Evolutionary conservation across 75 land plant genomes (phyloP).

Genomic region (Pinus albicaulis): DNA sequence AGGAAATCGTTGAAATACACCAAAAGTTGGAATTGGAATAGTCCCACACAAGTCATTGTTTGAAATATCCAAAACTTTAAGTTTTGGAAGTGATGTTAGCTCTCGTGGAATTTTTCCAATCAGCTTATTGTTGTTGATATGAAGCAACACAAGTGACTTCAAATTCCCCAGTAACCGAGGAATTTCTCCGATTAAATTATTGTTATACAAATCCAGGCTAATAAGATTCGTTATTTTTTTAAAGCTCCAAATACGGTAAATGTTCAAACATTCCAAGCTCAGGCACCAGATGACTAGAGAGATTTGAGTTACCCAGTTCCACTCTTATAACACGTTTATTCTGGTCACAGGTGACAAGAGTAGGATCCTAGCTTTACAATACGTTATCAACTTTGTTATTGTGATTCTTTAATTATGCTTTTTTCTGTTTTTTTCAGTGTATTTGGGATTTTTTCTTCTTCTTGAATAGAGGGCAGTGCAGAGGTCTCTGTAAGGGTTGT

Average conservation of each 20-base stretch:
- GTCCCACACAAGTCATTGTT: slow-evolving; percentile 90
- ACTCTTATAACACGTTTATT: slow-evolving; percentile 37
- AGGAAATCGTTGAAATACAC: slow-evolving; percentile 84
- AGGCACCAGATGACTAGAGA: slow-evolving; percentile 85
- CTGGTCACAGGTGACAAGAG: slow-evolving; percentile 34
- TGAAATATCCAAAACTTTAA: slow-evolving; percentile 97
- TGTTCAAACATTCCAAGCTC: slow-evolving; percentile 90
- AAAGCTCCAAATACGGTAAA: slow-evolving; percentile 94
- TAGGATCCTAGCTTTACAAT: slow-evolving; percentile 52
- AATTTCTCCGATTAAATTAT: slow-evolving; percentile 83
- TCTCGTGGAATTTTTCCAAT: slow-evolving; percentile 84
- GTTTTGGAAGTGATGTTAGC: slow-evolving; percentile 45
- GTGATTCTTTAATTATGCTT: no score
- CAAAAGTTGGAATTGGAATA: slow-evolving; percentile 85
- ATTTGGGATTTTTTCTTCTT: no score
- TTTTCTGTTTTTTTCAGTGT: no score
- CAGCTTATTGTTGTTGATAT: slow-evolving; percentile 80
- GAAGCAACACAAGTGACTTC: slow-evolving; percentile 85
- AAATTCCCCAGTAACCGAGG: slow-evolving; percentile 80
- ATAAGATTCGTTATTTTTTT: slow-evolving; percentile 87
- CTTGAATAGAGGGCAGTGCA: no score
- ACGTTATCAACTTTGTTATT: slow-evolving; percentile 16
- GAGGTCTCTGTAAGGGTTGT: no score
- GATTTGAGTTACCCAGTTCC: slow-evolving; percentile 90
- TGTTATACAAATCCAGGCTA: slow-evolving; percentile 94